Evolutionary conservation across 306 rosid genomes (phyloP).

Genomic region (Abrus precatorius): DNA sequence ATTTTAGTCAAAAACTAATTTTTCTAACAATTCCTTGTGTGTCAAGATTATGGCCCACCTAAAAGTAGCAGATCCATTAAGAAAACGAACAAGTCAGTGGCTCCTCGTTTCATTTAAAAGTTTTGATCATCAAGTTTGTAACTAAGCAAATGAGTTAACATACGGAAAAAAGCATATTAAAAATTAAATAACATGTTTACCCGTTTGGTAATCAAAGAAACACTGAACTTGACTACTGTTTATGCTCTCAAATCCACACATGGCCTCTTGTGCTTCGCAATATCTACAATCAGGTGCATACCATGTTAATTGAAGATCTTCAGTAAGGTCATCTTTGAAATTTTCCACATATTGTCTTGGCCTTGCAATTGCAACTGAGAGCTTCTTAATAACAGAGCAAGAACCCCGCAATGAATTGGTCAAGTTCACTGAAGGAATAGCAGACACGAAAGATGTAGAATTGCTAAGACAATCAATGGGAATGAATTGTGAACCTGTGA

Average conservation of each 20-base stretch:
- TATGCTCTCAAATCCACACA: conserved; percentile 62
- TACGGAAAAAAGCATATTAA: neutral
- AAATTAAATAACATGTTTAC: conserved; percentile 46
- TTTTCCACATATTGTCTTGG: conserved; percentile 36
- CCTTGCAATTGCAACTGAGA: conserved; percentile 53
- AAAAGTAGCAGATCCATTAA: neutral
- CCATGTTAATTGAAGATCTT: conserved; percentile 67
- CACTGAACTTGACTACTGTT: conserved; percentile 57
- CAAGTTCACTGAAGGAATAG: conserved; percentile 59
- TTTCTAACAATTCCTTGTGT: neutral
- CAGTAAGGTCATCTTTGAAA: conserved; percentile 38
- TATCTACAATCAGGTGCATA: conserved; percentile 59
- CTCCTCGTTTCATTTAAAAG: neutral
- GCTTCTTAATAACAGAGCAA: conserved; percentile 54
- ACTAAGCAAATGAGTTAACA: conserved; percentile 26
- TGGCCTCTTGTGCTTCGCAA: conserved; percentile 61
- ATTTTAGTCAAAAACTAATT: too few relatives aligned
- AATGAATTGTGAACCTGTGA: conserved; percentile 51
- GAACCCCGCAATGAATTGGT: conserved; percentile 48
- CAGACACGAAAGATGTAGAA: conserved; percentile 67
- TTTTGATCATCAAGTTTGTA: conserved; percentile 6
- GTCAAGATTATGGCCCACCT: neutral
- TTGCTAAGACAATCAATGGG: conserved; percentile 69
- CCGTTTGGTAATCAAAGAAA: conserved; percentile 50
- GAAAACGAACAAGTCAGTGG: neutral